Conservation (phyloP, 805 yeast species). For the Yamadazyma sp. region DNA sequence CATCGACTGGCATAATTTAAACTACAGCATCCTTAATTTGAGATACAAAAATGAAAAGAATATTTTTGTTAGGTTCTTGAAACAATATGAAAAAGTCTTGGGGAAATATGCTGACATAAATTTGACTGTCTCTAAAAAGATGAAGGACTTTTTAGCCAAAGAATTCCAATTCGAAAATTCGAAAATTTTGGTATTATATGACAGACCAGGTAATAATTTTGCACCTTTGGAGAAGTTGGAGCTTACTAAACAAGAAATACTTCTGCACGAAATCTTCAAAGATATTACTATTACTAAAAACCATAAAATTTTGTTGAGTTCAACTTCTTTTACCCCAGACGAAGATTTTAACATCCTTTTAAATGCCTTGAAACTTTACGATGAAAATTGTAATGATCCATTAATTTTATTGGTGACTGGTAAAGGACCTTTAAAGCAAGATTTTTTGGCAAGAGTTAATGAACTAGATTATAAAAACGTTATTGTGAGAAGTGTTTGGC, state of each 20-base stretch:
- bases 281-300: constrained; percentile 19
- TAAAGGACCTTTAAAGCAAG: constrained; percentile 77
- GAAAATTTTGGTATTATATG: constrained; percentile 67
- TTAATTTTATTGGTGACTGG: constrained; percentile 84
- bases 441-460: constrained; percentile 49
- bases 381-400: constrained; percentile 27
- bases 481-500: constrained; percentile 68
- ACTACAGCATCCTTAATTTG: constrained; percentile 75
- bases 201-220: constrained; percentile 77
- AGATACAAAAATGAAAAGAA: constrained; percentile 53
- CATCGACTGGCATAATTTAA: constrained; percentile 96
- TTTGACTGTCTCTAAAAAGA: constrained; percentile 73
- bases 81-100: constrained; percentile 59
- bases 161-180: constrained; percentile 50
- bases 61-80: constrained; percentile 60
- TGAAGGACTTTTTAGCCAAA: constrained; percentile 57
- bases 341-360: constrained; percentile 77
- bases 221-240: constrained; percentile 39
- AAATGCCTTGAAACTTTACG: constrained; percentile 64
- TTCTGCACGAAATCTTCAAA: constrained; percentile 23
- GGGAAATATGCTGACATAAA: constrained; percentile 67
- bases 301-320: constrained; percentile 72
- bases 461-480: constrained; percentile 48
- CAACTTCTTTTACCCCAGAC: constrained; percentile 95
- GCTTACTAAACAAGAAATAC: constrained; percentile 31